Base-by-base conservation (phyloP, 306 rosid species). In the Quercus parvula region DNA sequence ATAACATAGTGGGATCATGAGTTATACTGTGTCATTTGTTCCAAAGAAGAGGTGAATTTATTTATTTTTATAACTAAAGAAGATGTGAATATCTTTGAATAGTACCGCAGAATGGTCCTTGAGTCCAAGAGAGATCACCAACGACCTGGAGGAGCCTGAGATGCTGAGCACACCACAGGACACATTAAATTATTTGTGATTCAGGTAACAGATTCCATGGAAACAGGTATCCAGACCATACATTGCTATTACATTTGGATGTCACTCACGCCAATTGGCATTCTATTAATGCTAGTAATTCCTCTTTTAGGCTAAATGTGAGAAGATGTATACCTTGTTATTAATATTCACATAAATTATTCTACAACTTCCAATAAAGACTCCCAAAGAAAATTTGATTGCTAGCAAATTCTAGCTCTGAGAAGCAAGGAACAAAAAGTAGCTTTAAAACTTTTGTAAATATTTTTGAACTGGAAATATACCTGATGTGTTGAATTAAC, bases 121-220 rank as follows among this genome's bases (percentile, higher is more conserved):
- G 64, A 95, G 97, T 78, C 99, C 97, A 75, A 95, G 99, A 74
- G 98, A 91, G 70, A 95, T 89, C 83, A 95, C 83, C 77, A 95
- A 85, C 2, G 92, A 86, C 82, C 18, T 88, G 41, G 94, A 84
- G 63, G 94, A 85, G 20, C 94, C 91, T 18, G 91, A 85, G 56
- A 41, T 78, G 81, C 99, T 92, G 92, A 85, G 84, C 61, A 86
- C 70, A 75, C 51, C 68, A 75, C 20, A 24, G 13, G 22, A 30
- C 7, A 17, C 31, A 49, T 58, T 27, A 75, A 75, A 67, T 44
- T 28, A 68, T 15, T 14, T 44, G 15, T 6, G 6, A 12, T 66
- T 66, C 71, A 64, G 71, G 24, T 28, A 15, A 30, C 17, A 49
- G 17, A 56, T 73, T 19, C 3, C 9, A 41, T 38, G 7, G 54